These are phyloP conservation scores for Saccharomyces hybrid DNA, from an alignment of 1,139 yeast species.

Conservation along the genomic window DNA sequence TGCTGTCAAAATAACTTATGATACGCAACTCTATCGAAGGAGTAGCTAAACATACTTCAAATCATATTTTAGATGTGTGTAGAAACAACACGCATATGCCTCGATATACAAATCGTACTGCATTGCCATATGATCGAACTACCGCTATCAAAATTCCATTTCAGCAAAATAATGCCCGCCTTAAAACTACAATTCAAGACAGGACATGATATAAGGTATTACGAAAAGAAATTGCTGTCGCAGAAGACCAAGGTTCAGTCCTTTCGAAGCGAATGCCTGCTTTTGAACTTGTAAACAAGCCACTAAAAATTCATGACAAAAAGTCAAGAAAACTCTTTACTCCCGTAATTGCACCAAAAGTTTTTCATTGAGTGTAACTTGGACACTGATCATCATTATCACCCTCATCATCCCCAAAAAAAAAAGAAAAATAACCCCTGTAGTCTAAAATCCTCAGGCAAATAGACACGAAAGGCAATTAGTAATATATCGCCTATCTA, in stretches of 20 bases:
- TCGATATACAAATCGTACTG: not conserved
- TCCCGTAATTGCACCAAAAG: not conserved
- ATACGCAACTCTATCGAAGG: not conserved
- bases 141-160: not conserved
- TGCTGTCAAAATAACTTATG: not conserved
- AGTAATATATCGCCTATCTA: not conserved
- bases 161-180: not conserved
- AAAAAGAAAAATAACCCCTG: not conserved
- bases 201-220: not conserved
- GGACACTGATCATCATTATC: not conserved
- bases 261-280: not conserved
- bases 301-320: not conserved
- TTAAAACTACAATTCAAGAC: too few relatives aligned
- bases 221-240: too few relatives aligned
- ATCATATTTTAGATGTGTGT: too few relatives aligned
- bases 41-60: too few relatives aligned
- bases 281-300: not conserved
- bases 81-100: not conserved
- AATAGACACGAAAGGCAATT: not conserved
- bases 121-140: too few relatives aligned
- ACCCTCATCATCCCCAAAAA: too few relatives aligned
- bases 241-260: not conserved
- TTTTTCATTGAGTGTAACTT: not conserved
- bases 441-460: not conserved
- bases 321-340: not conserved